Percentiles rank a stretch among this genome's conserved stretches.
Conservation (phyloP, 805 yeast genomes). For the Candida nanaspora region DNA sequence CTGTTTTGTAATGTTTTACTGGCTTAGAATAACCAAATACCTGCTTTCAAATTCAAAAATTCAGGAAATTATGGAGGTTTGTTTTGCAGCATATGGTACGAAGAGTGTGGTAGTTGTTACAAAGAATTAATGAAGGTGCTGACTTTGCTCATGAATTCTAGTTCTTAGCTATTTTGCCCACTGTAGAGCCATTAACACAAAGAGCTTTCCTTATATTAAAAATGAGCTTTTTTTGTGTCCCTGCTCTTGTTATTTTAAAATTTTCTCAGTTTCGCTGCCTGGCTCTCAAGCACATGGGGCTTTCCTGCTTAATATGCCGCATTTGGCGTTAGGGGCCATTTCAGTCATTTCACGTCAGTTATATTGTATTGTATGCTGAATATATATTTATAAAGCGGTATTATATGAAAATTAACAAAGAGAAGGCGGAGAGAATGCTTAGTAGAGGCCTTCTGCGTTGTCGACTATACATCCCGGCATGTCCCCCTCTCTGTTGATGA, state of each 20-base stretch:
- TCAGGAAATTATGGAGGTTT: slow-evolving; percentile 6
- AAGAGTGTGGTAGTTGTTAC: background rate
- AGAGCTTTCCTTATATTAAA: too few species aligned
- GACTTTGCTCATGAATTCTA: background rate
- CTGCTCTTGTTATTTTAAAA: too few species aligned
- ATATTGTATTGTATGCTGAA: too few species aligned
- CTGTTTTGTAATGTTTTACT: background rate
- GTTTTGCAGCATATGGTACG: slow-evolving; percentile 2
- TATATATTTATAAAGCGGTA: background rate
- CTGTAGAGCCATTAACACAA: too few species aligned
- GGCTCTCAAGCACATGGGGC: too few species aligned
- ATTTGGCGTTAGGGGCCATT: too few species aligned
- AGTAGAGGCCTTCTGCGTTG: slow-evolving; percentile 36
- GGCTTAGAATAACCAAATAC: background rate
- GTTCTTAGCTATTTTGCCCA: too few species aligned
- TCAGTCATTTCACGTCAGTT: too few species aligned
- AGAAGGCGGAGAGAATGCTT: slow-evolving; percentile 1
- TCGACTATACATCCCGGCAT: slow-evolving; percentile 60
- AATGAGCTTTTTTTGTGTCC: too few species aligned
- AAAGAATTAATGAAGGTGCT: background rate
- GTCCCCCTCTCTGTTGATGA: slow-evolving; percentile 36
- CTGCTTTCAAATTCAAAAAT: background rate
- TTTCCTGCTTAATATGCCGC: too few species aligned
- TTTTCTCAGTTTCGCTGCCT: too few species aligned
- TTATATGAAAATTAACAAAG: background rate